phyloP scores from a whole-genome alignment of 148 eudicot genomes.

The Spergularia bocconei region DNA sequence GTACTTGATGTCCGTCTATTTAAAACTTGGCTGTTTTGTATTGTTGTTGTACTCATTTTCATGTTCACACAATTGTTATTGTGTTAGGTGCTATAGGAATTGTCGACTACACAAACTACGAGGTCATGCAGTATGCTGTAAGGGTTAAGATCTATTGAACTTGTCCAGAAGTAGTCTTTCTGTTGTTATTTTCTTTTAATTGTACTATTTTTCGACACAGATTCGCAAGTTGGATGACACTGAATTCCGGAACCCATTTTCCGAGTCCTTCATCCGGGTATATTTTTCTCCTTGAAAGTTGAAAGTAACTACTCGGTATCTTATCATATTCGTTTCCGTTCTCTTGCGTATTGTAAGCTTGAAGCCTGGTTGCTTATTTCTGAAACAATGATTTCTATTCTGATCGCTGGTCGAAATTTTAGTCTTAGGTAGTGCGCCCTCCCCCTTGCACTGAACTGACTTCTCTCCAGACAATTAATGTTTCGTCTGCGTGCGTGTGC shows the following conservation, averaged over 20 bases:
- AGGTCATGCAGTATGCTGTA: slow-evolving; percentile 49
- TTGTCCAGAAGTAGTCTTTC: not conserved
- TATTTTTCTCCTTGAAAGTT: not conserved
- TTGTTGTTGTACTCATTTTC: not conserved
- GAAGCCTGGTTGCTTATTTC: not conserved
- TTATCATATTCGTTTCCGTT: not conserved
- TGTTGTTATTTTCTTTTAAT: not conserved
- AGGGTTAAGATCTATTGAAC: slow-evolving; percentile 6
- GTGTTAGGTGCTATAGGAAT: slow-evolving; percentile 37
- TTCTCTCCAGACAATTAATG: too few species aligned
- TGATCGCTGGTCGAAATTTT: too few species aligned
- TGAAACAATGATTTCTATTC: too few species aligned
- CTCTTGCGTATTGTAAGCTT: not conserved
- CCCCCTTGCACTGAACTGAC: too few species aligned
- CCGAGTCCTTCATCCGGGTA: slow-evolving; percentile 34
- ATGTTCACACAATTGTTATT: not conserved
- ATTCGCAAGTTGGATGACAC: slow-evolving; percentile 38
- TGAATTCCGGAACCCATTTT: slow-evolving; percentile 37
- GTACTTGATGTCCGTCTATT: not conserved
- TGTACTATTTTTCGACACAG: slow-evolving; percentile 12
- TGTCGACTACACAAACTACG: slow-evolving; percentile 43
- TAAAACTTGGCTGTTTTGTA: not conserved
- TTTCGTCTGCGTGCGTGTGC: not conserved
- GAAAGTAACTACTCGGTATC: not conserved
- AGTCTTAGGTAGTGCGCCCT: not conserved